Evolutionary conservation across 2,329 filamentous ascomycete genomes (phyloP).

Genomic region (Aspergillus sp.): DNA sequence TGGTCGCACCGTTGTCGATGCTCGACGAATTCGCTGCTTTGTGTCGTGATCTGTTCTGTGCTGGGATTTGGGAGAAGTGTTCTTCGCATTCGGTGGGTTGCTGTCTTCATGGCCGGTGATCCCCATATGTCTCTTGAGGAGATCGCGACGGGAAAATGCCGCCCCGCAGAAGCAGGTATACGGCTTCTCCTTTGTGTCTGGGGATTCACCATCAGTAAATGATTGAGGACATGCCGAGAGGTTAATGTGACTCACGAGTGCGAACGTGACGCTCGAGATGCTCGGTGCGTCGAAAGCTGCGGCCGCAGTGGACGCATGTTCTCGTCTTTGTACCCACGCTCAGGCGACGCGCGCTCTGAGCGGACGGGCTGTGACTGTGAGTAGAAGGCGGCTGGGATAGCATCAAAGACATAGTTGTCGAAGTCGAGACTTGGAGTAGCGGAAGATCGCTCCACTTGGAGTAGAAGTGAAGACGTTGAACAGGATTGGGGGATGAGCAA

Average conservation of each 20-base stretch:
- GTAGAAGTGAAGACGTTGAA: slow-evolving; percentile 12
- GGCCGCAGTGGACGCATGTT: slow-evolving; percentile 35
- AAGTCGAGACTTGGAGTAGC: slow-evolving; percentile 9
- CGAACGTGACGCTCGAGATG: slow-evolving; percentile 38
- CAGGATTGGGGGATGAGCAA: not conserved
- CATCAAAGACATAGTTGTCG: slow-evolving; percentile 26
- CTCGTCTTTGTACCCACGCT: slow-evolving; percentile 29
- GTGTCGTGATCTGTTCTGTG: slow-evolving; percentile 16
- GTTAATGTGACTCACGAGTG: slow-evolving; percentile 28
- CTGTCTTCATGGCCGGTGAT: slow-evolving; percentile 31
- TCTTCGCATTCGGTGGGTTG: slow-evolving; percentile 3
- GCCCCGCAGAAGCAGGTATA: slow-evolving; percentile 38
- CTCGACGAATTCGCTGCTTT: slow-evolving; percentile 16
- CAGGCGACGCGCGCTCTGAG: slow-evolving; percentile 24
- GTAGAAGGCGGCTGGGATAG: slow-evolving; percentile 28
- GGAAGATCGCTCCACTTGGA: slow-evolving; percentile 21
- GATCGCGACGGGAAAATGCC: slow-evolving; percentile 36
- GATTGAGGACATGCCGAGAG: not conserved
- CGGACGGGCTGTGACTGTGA: slow-evolving; percentile 20
- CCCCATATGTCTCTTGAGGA: slow-evolving; percentile 34
- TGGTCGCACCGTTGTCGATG: slow-evolving; percentile 17
- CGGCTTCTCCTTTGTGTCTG: slow-evolving; percentile 38
- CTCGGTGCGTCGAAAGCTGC: slow-evolving; percentile 34
- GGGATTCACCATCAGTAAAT: slow-evolving; percentile 12
- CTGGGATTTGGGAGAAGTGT: slow-evolving; percentile 28